These are phyloP conservation scores for Talaromyces sp. DNA, from an alignment of 2,329 filamentous ascomycete genomes.

Conservation along the genomic window DNA sequence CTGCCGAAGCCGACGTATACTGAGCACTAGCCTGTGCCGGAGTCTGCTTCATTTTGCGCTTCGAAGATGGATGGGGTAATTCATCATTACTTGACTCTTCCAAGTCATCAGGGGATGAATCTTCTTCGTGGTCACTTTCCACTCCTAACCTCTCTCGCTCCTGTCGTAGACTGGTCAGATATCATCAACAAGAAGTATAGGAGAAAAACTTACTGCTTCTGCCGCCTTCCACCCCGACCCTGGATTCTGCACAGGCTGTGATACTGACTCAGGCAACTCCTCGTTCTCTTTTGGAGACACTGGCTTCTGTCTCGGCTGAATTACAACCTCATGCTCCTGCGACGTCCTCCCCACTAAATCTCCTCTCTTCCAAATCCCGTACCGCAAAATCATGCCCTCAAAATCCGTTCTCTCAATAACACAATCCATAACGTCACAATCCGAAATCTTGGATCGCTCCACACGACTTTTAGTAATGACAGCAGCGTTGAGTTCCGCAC, in stretches of 20 bases:
- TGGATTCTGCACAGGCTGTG: slow-evolving; percentile 21
- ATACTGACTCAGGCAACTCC: background rate
- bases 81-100: slow-evolving; percentile 12
- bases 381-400: slow-evolving; percentile 21
- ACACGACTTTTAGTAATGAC: slow-evolving; percentile 17
- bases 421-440: slow-evolving; percentile 23
- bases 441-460: slow-evolving; percentile 15
- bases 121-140: background rate
- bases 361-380: slow-evolving; percentile 23
- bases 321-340: slow-evolving; percentile 16
- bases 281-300: background rate
- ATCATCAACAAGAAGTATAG: background rate
- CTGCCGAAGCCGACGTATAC: background rate
- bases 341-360: slow-evolving; percentile 21
- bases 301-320: slow-evolving; percentile 8
- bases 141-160: background rate
- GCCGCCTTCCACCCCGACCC: slow-evolving; percentile 15
- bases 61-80: background rate
- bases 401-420: slow-evolving; percentile 19
- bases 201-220: slow-evolving; percentile 10
- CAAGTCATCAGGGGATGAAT: slow-evolving; percentile 4
- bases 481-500: slow-evolving; percentile 11
- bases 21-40: background rate
- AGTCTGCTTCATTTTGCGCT: background rate
- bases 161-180: background rate